A percentile compares a stretch with the other conserved stretches of the same genome.
These are phyloP conservation scores for Dacryopinax primogenitus DNA, from an alignment of 768 basidiomycete genomes.

Conservation along the genomic window DNA sequence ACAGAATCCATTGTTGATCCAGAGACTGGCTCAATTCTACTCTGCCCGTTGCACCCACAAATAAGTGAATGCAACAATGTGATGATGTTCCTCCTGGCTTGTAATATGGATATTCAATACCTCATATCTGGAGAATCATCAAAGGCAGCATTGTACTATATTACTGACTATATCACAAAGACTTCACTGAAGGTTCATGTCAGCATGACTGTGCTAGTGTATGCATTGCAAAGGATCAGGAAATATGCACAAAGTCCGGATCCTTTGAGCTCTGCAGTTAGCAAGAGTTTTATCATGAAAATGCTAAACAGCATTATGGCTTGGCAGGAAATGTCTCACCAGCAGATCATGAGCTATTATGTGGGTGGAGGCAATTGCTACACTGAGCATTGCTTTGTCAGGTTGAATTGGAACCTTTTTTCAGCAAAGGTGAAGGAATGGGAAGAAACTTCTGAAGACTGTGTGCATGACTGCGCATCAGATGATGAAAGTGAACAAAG, in stretches of 20 bases:
- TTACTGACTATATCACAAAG: conserved; percentile 44
- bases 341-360: conserved; percentile 25
- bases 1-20: conserved; percentile 21
- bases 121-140: conserved; percentile 32
- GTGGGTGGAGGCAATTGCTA: conserved; percentile 21
- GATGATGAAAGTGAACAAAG: background rate
- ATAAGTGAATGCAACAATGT: conserved; percentile 36
- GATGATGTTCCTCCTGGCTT: conserved; percentile 28
- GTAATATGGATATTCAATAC: conserved; percentile 40
- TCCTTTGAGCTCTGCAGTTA: too few species aligned
- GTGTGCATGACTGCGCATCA: background rate
- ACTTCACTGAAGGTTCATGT: conserved; percentile 32
- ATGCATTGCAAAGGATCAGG: background rate
- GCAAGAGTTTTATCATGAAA: background rate
- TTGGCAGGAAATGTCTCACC: conserved; percentile 23
- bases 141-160: conserved; percentile 36
- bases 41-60: conserved; percentile 29
- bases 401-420: conserved; percentile 10
- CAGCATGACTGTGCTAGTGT: conserved; percentile 9
- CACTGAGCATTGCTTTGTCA: conserved; percentile 14
- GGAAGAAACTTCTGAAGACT: background rate
- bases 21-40: conserved; percentile 16
- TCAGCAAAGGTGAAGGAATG: background rate
- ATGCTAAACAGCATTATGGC: conserved; percentile 5
- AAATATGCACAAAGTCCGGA: background rate